Percentiles rank a stretch among this genome's conserved stretches.
Conservation (phyloP, 805 yeast species). For the Wickerhamiella shivajii region DNA sequence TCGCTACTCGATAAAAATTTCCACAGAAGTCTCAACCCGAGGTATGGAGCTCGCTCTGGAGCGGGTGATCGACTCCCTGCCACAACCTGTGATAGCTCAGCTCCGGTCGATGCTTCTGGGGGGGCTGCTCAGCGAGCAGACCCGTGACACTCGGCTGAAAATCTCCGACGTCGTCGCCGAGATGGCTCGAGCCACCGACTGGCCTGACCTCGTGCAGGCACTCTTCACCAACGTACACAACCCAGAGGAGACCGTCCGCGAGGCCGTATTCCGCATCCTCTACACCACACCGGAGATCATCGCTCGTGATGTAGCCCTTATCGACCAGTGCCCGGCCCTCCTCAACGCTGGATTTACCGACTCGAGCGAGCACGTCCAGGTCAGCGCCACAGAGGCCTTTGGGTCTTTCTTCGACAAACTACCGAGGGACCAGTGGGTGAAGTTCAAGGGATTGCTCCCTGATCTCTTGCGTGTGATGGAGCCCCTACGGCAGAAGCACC, state of each 20-base stretch:
- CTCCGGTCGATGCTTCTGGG: conserved; percentile 51
- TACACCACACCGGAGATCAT: conserved; percentile 71
- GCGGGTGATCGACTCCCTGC: conserved; percentile 60
- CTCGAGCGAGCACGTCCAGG: conserved; percentile 63
- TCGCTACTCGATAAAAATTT: conserved; percentile 68
- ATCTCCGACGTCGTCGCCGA: conserved; percentile 90
- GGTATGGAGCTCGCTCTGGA: no score
- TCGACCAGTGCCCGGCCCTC: conserved; percentile 42
- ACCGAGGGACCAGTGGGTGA: conserved; percentile 67
- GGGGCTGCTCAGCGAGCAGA: conserved; percentile 54
- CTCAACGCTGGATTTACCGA: conserved; percentile 76
- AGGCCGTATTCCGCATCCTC: conserved; percentile 80
- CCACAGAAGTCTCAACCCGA: conserved; percentile 36
- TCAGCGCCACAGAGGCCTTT: conserved; percentile 85
- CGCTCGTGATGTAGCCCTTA: conserved; percentile 34
- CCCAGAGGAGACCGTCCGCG: conserved; percentile 56
- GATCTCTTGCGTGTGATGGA: conserved; percentile 76
- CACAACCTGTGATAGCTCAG: conserved; percentile 41
- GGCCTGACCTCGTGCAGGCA: conserved; percentile 74
- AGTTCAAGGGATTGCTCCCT: conserved; percentile 67
- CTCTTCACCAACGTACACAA: conserved; percentile 46
- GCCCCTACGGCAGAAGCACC: conserved; percentile 61
- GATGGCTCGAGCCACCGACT: conserved; percentile 52
- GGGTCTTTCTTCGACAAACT: conserved; percentile 73
- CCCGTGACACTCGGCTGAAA: conserved; percentile 76